Evolutionary conservation across 306 rosid species (phyloP).

Genomic region (Trifolium repens): DNA sequence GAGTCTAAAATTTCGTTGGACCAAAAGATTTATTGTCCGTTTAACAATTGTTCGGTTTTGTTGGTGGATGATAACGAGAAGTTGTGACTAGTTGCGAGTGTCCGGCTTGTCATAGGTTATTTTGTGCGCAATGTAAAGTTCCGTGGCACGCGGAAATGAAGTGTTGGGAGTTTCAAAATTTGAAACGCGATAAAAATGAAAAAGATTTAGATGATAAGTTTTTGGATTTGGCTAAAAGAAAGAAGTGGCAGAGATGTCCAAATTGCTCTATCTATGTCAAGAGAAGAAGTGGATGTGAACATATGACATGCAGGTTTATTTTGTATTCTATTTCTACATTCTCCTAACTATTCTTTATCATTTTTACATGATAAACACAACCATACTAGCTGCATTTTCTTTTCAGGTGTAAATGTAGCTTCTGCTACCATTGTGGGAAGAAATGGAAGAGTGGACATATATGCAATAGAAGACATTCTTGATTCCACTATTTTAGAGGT

Average conservation of each 20-base stretch:
- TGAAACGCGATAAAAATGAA: neutral
- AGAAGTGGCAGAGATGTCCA: conserved; percentile 32
- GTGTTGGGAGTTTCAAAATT: conserved; percentile 7
- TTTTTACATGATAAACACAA: neutral
- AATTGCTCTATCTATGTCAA: conserved; percentile 1
- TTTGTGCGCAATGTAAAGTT: conserved; percentile 9
- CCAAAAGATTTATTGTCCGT: conserved; percentile 28
- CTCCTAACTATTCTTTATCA: neutral
- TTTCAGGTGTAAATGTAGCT: neutral
- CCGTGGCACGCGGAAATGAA: conserved; percentile 30
- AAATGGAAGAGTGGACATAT: neutral
- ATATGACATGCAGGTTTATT: conserved; percentile 23
- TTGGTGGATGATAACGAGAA: conserved; percentile 13
- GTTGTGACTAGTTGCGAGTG: conserved; percentile 32
- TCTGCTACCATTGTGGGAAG: neutral
- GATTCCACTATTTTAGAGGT: neutral
- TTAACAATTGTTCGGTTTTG: conserved; percentile 29
- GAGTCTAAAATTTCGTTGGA: neutral
- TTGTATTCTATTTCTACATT: neutral
- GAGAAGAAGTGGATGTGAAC: conserved; percentile 25
- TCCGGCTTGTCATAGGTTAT: conserved; percentile 27
- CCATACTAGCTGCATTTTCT: neutral
- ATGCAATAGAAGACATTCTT: neutral
- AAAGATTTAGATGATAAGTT: conserved; percentile 4
- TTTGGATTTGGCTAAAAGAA: neutral